Conservation (phyloP, 306 rosid genomes). For the Sechiopsis laciniata region DNA sequence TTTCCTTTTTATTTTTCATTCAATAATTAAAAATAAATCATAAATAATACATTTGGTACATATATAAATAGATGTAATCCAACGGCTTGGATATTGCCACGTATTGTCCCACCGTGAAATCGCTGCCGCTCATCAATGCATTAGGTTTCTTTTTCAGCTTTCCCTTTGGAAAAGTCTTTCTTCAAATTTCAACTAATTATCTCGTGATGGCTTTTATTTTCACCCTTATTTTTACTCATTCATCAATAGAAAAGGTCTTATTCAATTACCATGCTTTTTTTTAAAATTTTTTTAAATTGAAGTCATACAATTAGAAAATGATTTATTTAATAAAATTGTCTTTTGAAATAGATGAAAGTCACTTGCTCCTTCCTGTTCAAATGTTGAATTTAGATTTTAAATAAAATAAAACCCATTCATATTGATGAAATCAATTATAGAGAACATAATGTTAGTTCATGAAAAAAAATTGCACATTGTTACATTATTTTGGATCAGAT, state of each 20-base stretch:
- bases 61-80: background rate
- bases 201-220: constrained; percentile 13
- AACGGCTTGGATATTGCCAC: background rate
- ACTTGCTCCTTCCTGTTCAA: background rate
- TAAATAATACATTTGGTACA: background rate
- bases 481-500: background rate
- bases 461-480: background rate
- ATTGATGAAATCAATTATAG: background rate
- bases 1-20: background rate
- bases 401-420: background rate
- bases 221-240: constrained; percentile 3
- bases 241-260: background rate
- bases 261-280: background rate
- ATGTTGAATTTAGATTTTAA: background rate
- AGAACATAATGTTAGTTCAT: background rate
- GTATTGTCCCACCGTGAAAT: background rate
- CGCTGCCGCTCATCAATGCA: too few species aligned
- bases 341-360: background rate
- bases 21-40: background rate
- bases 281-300: background rate
- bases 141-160: too few species aligned
- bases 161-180: too few species aligned
- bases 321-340: background rate
- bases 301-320: background rate
- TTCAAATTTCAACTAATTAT: background rate